Conservation (phyloP, 768 basidiomycete species). For the Xerocomus potaroensis region DNA sequence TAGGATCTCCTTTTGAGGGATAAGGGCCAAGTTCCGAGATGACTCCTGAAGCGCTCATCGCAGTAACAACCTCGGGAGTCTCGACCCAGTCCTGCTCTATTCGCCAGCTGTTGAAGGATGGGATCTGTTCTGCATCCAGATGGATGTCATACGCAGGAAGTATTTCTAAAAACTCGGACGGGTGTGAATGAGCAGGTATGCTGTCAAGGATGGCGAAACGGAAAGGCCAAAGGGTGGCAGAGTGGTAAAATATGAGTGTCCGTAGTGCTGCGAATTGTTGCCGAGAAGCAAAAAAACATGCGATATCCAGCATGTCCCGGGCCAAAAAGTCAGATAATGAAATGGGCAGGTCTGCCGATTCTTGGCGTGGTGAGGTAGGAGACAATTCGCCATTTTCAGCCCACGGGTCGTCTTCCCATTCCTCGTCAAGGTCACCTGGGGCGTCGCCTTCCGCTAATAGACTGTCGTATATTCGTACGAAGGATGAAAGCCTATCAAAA, state of each 20-base stretch:
- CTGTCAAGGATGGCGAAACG: conserved; percentile 67
- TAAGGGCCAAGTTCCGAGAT: conserved; percentile 10
- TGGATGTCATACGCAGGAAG: conserved; percentile 58
- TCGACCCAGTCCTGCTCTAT: conserved; percentile 58
- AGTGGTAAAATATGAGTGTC: conserved; percentile 56
- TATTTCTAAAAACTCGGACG: conserved; percentile 54
- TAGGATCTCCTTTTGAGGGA: conserved; percentile 7
- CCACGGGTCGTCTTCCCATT: conserved; percentile 62
- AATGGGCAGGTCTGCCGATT: conserved; percentile 39
- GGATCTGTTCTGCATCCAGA: conserved; percentile 40
- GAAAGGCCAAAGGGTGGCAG: conserved; percentile 55
- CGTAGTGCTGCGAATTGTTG: conserved; percentile 56
- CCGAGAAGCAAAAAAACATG: conserved; percentile 62
- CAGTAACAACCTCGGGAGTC: conserved; percentile 36
- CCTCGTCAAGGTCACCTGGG: conserved; percentile 37
- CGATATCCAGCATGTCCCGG: conserved; percentile 51
- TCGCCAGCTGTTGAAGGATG: conserved; percentile 43
- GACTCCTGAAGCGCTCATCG: conserved; percentile 32
- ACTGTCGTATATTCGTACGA: conserved; percentile 51
- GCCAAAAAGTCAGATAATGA: conserved; percentile 62
- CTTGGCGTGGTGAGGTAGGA: conserved; percentile 17
- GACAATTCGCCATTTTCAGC: conserved; percentile 43
- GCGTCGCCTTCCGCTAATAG: conserved; percentile 26
- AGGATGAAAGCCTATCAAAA: conserved; percentile 70
- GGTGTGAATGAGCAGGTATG: conserved; percentile 71